Conservation (phyloP, 306 rosid genomes). For the Vigna unguiculata region DNA sequence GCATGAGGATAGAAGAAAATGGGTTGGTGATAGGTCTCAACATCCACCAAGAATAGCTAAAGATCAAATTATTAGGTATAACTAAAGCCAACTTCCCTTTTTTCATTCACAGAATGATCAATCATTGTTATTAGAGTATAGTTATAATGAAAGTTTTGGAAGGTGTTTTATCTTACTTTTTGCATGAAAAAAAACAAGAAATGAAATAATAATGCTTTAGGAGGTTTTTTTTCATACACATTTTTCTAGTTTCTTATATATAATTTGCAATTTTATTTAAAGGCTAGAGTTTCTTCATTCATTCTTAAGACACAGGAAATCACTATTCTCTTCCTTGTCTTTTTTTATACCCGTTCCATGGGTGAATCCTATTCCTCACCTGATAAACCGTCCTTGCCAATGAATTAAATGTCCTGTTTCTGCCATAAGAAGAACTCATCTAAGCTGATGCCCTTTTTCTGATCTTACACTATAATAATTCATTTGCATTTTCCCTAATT, state of each 20-base stretch:
- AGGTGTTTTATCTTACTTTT: background rate
- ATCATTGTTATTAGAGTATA: conserved; percentile 23
- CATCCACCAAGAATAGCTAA: conserved; percentile 61
- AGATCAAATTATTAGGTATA: conserved; percentile 87
- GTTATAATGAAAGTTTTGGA: conserved; percentile 26
- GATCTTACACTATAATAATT: background rate
- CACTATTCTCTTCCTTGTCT: conserved; percentile 7
- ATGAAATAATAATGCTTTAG: background rate
- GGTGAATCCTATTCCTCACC: background rate
- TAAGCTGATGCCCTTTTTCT: background rate
- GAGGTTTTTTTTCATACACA: conserved; percentile 10
- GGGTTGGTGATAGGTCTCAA: conserved; percentile 78
- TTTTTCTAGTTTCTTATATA: conserved; percentile 24
- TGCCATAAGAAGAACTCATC: conserved; percentile 20
- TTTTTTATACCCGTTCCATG: conserved; percentile 4
- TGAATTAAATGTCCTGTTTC: background rate
- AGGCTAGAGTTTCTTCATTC: conserved; percentile 7
- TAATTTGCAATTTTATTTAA: background rate
- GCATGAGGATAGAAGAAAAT: conserved; percentile 87
- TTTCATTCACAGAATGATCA: conserved; percentile 3
- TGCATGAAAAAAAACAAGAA: background rate
- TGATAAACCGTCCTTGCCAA: conserved; percentile 11
- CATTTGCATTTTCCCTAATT: background rate
- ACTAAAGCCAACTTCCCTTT: background rate
- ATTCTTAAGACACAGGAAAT: conserved; percentile 28